Evolutionary conservation across 2,329 filamentous ascomycete species (phyloP).

Genomic region (Aspergillus japonicus): DNA sequence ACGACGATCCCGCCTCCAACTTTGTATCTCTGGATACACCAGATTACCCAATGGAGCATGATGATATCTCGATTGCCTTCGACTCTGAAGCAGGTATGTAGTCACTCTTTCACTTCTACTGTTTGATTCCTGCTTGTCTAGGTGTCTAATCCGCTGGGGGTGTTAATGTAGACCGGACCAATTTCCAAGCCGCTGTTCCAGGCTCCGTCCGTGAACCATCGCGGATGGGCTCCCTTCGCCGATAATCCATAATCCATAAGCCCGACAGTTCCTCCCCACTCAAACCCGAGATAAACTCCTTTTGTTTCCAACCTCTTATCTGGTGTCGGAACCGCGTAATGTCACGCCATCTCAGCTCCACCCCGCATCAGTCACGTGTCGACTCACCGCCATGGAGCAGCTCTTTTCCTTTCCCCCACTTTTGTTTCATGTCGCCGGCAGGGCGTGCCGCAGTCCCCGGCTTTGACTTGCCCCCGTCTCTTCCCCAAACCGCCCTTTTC

Average conservation of each 20-base stretch:
- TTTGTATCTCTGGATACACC: slow-evolving; percentile 85
- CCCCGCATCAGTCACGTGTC: neutral
- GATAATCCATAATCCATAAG: slow-evolving; percentile 22
- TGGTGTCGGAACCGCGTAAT: neutral
- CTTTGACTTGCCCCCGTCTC: neutral
- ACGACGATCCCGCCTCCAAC: slow-evolving; percentile 56
- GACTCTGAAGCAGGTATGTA: slow-evolving; percentile 72
- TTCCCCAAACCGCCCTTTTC: slow-evolving; percentile 15
- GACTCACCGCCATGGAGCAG: neutral
- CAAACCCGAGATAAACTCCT: neutral
- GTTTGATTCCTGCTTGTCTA: neutral
- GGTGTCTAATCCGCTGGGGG: slow-evolving; percentile 4
- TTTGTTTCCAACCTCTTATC: neutral
- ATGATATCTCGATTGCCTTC: slow-evolving; percentile 84
- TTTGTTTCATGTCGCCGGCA: neutral
- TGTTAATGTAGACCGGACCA: slow-evolving; percentile 32
- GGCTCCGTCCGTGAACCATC: slow-evolving; percentile 40
- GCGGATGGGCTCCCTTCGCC: slow-evolving; percentile 42
- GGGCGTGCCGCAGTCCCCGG: neutral
- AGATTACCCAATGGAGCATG: slow-evolving; percentile 87
- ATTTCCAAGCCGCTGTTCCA: slow-evolving; percentile 40
- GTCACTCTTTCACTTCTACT: neutral
- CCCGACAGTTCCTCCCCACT: neutral
- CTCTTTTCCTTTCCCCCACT: neutral
- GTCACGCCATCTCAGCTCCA: neutral